Evolutionary conservation across 805 yeast species (phyloP), one percentile per base, ranked within the genome.

Genomic region (Kazachstania kunashirensis): DNA sequence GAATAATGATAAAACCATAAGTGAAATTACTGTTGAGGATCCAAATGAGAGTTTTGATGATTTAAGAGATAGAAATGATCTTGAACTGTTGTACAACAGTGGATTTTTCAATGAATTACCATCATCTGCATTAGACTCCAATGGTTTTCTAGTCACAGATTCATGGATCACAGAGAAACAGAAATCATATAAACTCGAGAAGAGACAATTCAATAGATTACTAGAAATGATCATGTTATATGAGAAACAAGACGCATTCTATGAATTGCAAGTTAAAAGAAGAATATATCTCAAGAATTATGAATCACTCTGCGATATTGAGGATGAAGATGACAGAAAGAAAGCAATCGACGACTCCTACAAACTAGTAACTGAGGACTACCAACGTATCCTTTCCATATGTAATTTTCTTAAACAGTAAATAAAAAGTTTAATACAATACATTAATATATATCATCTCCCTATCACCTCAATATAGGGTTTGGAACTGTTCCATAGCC

Each of bases 31-130:
- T 0, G 85, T 92, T 4, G 97, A 92, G 55, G 98, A 92, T 55
- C 97, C 97, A 3, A 83, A 81, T 52, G 96, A 86, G 53, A 75
- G 76, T 24, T 89, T 92, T 61, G 98, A 92, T 53, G 94, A 84
- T 52, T 64, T 92, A 46, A 70, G 98, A 40, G 96, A 92, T 54
- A 65, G 89, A 23, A 71, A 77, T 44, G 97, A 92, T 52, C 64
- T 85, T 46, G 59, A 62, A 39, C 62, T 78, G 47, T 55, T 79
- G 23, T 55, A 59, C 25, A 49, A 56, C 18, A 41, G 42, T 2
- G 59, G 62, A 0, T 49, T 62, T 31, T 50, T 67, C 20, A 41
- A 53, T 7, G 49, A 57, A n/a, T 39, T 65, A 39, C 17, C 15
- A 14, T 6, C 10, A 4, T 16, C n/a, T 16, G 42, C 50, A 46